phyloP scores from a whole-genome alignment of 805 yeast species.

The Yamadazyma insecticola region DNA sequence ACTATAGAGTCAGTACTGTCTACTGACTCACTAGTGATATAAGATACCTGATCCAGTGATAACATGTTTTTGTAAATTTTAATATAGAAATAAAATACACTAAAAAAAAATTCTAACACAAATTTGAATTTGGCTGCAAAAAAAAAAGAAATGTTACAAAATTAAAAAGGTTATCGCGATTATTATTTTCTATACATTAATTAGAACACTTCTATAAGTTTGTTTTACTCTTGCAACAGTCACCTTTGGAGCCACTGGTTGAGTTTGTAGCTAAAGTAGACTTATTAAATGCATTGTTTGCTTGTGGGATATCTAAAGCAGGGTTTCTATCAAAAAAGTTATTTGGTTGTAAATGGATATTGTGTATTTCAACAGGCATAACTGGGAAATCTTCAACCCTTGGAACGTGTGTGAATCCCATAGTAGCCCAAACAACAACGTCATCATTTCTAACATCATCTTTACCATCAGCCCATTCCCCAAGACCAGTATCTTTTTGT shows the following conservation, averaged over 20 bases:
- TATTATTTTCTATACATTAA: not conserved
- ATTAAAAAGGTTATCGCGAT: not conserved
- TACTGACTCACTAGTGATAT: not conserved
- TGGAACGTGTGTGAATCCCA: constrained; percentile 80
- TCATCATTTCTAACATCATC: constrained; percentile 72
- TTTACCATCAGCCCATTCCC: constrained; percentile 63
- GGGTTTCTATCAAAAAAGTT: constrained; percentile 79
- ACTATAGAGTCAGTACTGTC: not conserved
- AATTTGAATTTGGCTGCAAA: too few relatives aligned
- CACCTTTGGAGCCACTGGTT: constrained; percentile 17
- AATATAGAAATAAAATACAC: too few relatives aligned
- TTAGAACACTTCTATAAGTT: too few relatives aligned
- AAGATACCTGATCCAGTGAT: constrained; percentile 7
- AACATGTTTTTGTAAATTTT: too few relatives aligned
- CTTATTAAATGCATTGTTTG: constrained; percentile 64
- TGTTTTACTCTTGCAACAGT: constrained; percentile 40
- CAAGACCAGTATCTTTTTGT: constrained; percentile 62
- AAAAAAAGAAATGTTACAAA: not conserved
- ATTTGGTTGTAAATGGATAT: constrained; percentile 59
- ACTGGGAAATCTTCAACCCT: constrained; percentile 86
- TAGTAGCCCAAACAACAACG: constrained; percentile 74
- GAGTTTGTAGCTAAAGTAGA: constrained; percentile 36
- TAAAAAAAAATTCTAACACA: too few relatives aligned
- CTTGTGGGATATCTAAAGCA: constrained; percentile 71
- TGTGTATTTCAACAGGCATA: constrained; percentile 78